A percentile compares a stretch with the other conserved stretches of the same genome.
phyloP scores from a whole-genome alignment of 1,284 basidiomycete species.

The Ceratobasidium sp. region DNA sequence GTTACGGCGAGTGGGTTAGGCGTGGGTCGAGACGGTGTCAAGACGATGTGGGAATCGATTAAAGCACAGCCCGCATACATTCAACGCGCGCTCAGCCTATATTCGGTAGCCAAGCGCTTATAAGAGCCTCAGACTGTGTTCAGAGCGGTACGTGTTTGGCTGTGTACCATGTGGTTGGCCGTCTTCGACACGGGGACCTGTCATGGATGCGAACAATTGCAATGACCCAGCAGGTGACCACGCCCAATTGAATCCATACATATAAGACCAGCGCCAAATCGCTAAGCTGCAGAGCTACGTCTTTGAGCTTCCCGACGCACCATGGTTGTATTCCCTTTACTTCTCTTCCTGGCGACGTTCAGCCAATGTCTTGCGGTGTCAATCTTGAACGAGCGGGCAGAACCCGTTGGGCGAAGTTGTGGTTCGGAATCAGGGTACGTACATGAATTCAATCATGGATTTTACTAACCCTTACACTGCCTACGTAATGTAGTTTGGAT shows the following conservation, averaged over 20 bases:
- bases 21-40: too few species aligned
- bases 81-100: background rate
- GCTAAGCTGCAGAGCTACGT: too few species aligned
- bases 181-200: background rate
- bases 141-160: background rate
- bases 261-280: too few species aligned
- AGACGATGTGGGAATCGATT: too few species aligned
- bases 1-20: too few species aligned
- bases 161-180: background rate
- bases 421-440: conserved; percentile 21
- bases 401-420: conserved; percentile 8
- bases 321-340: background rate
- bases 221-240: background rate
- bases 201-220: conserved; percentile 3
- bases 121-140: background rate
- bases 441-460: background rate
- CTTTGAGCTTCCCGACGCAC: background rate
- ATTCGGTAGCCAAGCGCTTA: background rate
- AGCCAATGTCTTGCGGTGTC: background rate
- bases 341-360: background rate
- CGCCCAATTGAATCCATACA: too few species aligned
- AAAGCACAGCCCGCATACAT: background rate
- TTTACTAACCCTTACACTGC: background rate
- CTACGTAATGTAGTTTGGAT: background rate
- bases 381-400: background rate